A percentile compares a stretch with the other conserved stretches of the same genome.
Conservation (phyloP, 2,329 filamentous ascomycete genomes). For the Paecilomyces variotii region DNA sequence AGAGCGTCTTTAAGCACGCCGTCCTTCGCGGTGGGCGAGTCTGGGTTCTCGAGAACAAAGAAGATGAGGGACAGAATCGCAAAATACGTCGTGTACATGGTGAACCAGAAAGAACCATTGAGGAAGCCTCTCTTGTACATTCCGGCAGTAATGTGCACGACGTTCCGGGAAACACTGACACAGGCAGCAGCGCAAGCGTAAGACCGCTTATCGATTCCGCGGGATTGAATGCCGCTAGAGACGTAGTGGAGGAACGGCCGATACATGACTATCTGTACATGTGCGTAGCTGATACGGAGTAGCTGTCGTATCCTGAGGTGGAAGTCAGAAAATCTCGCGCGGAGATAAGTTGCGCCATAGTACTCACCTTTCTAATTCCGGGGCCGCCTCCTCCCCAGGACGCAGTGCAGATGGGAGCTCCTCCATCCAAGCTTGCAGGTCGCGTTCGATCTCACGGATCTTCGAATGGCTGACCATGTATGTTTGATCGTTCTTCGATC, state of each 20-base stretch:
- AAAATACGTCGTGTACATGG: constrained; percentile 62
- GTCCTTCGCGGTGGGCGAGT: constrained; percentile 57
- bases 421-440: constrained; percentile 57
- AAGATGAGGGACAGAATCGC: constrained; percentile 57
- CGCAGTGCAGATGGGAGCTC: constrained; percentile 66
- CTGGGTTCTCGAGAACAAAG: constrained; percentile 57
- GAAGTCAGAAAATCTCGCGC: constrained; percentile 29
- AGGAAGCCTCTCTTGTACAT: constrained; percentile 56
- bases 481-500: constrained; percentile 42
- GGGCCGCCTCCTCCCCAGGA: constrained; percentile 67
- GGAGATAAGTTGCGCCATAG: background rate
- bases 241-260: constrained; percentile 59
- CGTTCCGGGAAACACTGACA: constrained; percentile 58
- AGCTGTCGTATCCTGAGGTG: constrained; percentile 47
- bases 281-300: constrained; percentile 55
- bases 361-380: constrained; percentile 68
- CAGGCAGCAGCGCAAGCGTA: constrained; percentile 60
- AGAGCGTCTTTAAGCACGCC: constrained; percentile 72
- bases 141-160: constrained; percentile 56
- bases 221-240: constrained; percentile 42
- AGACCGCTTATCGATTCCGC: constrained; percentile 51
- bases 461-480: constrained; percentile 58
- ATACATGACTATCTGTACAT: constrained; percentile 58
- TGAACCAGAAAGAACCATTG: constrained; percentile 59
- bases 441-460: constrained; percentile 56